Base-by-base conservation (phyloP, 306 rosid species). In the Quillaja saponaria region DNA sequence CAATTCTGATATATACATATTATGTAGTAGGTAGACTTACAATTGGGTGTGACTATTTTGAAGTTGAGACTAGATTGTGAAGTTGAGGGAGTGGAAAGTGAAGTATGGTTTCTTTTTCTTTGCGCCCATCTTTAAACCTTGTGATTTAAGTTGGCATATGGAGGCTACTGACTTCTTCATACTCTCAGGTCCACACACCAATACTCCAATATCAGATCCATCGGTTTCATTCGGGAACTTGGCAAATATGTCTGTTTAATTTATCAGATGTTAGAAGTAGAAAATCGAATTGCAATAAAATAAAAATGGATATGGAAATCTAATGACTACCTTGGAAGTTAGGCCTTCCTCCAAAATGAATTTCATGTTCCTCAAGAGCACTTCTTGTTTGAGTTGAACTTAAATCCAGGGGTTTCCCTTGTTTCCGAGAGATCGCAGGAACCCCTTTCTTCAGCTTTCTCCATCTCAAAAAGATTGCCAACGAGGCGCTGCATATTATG, bases 71-170 rank as follows among this genome's bases (percentile, higher is more conserved):
- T 85, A 84, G 10, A 89, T 94, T 1, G 88, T 70, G 61, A 92
- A 92, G 81, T 76, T 89, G 45, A 92, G 99, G 68, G 89, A 76
- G 72, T 88, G 96, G 59, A 88, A 92, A 58, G 69, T 79, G 75
- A 84, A 76, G 68, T 35, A 20, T 5, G 82, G 63, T 58, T 76
- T 67, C 25, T 61, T 68, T 71, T 71, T 79, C 66, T 76, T 66
- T 25, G 66, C 77, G 63, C 85, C 70, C 28, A 34, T 18, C 35
- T 77, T 71, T 50, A 68, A 55, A 70, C 78, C 54, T 58, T 64
- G 63, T 14, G 82, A 74, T 37, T 67, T 80, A 34, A 72, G 72
- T 54, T 77, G 64, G 78, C 88, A 86, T 19, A 64, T 44, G 3
- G 42, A 25, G 7, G 95, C 91, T 61, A 86, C 86, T 0, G 94